phyloP scores from a whole-genome alignment of 495 filamentous ascomycete species.

The Aeminium ludgeri region DNA sequence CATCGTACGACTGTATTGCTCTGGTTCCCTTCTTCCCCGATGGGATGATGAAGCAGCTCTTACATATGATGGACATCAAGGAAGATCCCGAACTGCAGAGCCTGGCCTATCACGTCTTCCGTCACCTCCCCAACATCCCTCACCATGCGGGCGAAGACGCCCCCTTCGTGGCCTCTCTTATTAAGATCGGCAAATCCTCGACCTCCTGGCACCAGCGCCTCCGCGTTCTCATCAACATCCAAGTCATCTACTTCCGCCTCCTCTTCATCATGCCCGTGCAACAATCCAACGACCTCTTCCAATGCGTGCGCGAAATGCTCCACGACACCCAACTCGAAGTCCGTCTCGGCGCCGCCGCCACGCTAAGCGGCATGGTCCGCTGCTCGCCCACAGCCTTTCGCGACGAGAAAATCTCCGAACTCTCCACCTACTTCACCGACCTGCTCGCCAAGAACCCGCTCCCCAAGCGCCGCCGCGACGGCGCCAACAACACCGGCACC shows the following conservation, averaged over 20 bases:
- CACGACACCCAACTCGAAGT: slow-evolving; percentile 87
- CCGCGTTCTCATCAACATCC: slow-evolving; percentile 96
- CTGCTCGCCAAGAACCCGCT: slow-evolving; percentile 65
- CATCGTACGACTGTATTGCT: slow-evolving; percentile 82
- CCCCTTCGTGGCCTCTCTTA: slow-evolving; percentile 67
- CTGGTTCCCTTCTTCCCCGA: slow-evolving; percentile 82
- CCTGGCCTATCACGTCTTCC: slow-evolving; percentile 91
- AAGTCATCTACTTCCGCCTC: slow-evolving; percentile 95
- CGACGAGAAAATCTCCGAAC: slow-evolving; percentile 49
- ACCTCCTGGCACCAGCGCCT: slow-evolving; percentile 93
- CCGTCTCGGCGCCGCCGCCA: slow-evolving; percentile 76
- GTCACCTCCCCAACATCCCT: slow-evolving; percentile 90
- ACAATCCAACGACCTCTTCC: slow-evolving; percentile 67
- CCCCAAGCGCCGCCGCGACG: slow-evolving; percentile 44
- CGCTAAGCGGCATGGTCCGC: slow-evolving; percentile 91
- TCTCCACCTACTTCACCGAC: slow-evolving; percentile 66
- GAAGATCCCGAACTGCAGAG: slow-evolving; percentile 93
- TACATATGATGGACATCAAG: slow-evolving; percentile 99
- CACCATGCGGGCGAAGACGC: slow-evolving; percentile 73
- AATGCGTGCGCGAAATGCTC: slow-evolving; percentile 85
- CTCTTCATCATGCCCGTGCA: slow-evolving; percentile 73
- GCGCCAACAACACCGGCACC: slow-evolving; percentile 30
- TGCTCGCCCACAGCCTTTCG: slow-evolving; percentile 80
- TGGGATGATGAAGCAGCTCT: slow-evolving; percentile 70
- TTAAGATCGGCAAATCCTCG: slow-evolving; percentile 72